phyloP scores from a whole-genome alignment of 2,329 filamentous ascomycete genomes.

The Periconia sp. region DNA sequence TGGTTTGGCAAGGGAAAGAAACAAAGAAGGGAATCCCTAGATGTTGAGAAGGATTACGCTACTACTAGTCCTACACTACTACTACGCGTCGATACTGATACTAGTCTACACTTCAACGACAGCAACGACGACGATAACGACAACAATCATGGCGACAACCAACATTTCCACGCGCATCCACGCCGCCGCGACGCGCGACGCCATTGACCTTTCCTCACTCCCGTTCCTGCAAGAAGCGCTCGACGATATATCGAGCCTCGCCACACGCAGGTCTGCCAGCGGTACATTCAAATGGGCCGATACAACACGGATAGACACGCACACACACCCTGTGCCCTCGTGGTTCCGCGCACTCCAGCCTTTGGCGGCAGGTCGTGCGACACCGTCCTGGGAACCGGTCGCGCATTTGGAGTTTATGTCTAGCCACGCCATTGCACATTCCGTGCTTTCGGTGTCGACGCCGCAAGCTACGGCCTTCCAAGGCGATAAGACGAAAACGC shows the following conservation, averaged over 20 bases:
- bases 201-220: slow-evolving; percentile 32
- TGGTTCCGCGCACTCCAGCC: slow-evolving; percentile 39
- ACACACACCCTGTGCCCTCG: slow-evolving; percentile 39
- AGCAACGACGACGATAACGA: background rate
- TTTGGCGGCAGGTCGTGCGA: slow-evolving; percentile 35
- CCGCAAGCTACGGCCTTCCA: slow-evolving; percentile 40
- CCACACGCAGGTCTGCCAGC: slow-evolving; percentile 1
- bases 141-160: background rate
- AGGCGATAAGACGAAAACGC: slow-evolving; percentile 25
- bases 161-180: slow-evolving; percentile 14
- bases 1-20: no score
- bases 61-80: no score
- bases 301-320: slow-evolving; percentile 35
- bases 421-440: slow-evolving; percentile 25
- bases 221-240: slow-evolving; percentile 35
- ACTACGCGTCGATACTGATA: no score
- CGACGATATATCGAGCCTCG: slow-evolving; percentile 26
- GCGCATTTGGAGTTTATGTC: slow-evolving; percentile 39
- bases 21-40: no score
- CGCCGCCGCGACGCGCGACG: slow-evolving; percentile 17
- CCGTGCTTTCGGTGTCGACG: slow-evolving; percentile 36
- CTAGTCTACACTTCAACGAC: background rate
- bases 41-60: no score
- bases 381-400: slow-evolving; percentile 31
- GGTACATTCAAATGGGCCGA: slow-evolving; percentile 12